Evolutionary conservation across 768 basidiomycete species (phyloP).

Genomic region (Trametes coccinea): DNA sequence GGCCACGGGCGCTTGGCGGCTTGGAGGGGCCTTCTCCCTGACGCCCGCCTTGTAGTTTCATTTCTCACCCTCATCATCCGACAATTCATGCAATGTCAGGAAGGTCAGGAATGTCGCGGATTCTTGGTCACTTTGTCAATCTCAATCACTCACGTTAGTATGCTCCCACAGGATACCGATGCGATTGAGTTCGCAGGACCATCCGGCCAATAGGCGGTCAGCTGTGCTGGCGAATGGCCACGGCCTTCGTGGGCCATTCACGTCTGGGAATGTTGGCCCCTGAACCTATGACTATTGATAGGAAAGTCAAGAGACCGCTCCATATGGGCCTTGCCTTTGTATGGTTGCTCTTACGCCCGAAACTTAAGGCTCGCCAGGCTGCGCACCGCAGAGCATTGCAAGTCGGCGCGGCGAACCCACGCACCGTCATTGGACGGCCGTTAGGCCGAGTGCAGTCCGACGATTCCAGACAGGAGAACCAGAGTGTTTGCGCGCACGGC

Average conservation of each 20-base stretch:
- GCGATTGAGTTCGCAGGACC: constrained; percentile 11
- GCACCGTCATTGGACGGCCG: background rate
- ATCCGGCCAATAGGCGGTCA: constrained; percentile 12
- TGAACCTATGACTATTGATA: constrained; percentile 9
- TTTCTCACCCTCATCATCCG: constrained; percentile 5
- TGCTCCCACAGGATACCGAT: constrained; percentile 1
- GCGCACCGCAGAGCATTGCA: background rate
- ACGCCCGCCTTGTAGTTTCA: background rate
- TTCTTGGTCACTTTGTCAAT: background rate
- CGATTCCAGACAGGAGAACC: background rate
- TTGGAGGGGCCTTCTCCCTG: background rate
- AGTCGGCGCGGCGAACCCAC: background rate
- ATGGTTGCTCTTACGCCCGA: background rate
- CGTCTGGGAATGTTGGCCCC: constrained; percentile 12
- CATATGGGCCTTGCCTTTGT: background rate
- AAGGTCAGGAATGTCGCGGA: background rate
- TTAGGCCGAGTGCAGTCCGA: background rate
- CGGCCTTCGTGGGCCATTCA: constrained; percentile 5
- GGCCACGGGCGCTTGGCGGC: background rate
- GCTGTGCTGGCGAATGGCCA: constrained; percentile 10
- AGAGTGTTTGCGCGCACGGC: background rate
- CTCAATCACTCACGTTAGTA: background rate
- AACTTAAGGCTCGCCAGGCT: background rate
- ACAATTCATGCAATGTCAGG: background rate
- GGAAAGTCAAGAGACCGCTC: constrained; percentile 3